Percentiles rank a stretch among this genome's conserved stretches.
Evolutionary conservation across 2,329 filamentous ascomycete genomes (phyloP).

Genomic region (Pseudogymnoascus sp.): DNA sequence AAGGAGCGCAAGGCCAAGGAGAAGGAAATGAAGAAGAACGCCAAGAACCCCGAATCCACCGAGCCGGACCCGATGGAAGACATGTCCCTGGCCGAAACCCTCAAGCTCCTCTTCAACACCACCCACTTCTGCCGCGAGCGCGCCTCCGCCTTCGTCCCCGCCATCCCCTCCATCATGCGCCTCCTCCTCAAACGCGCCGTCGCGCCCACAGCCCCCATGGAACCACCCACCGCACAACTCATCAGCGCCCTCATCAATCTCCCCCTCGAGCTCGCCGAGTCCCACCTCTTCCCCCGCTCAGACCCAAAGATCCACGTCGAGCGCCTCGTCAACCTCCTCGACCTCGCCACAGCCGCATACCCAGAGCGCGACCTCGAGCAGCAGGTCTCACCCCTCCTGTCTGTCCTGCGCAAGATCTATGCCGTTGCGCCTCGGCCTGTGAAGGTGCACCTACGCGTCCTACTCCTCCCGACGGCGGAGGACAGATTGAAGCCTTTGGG

Average conservation of each 20-base stretch:
- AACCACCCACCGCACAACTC: constrained; percentile 61
- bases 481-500: constrained; percentile 76
- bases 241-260: constrained; percentile 79
- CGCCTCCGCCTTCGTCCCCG: constrained; percentile 52
- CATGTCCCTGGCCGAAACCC: constrained; percentile 73
- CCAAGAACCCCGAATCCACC: neutral
- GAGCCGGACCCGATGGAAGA: constrained; percentile 56
- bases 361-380: constrained; percentile 63
- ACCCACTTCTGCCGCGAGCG: constrained; percentile 64
- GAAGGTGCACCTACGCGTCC: constrained; percentile 53
- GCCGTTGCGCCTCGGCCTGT: constrained; percentile 57
- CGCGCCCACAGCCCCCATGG: constrained; percentile 57
- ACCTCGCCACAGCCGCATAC: constrained; percentile 56
- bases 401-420: constrained; percentile 63
- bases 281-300: constrained; percentile 58
- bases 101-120: constrained; percentile 86
- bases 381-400: constrained; percentile 63
- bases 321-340: constrained; percentile 62
- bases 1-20: constrained; percentile 17
- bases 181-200: constrained; percentile 56
- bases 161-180: constrained; percentile 61
- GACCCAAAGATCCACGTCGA: constrained; percentile 52
- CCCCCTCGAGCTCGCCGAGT: constrained; percentile 45
- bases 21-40: constrained; percentile 18
- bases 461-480: constrained; percentile 66